Percentiles rank a stretch among this genome's conserved stretches.
Evolutionary conservation across 805 yeast species (phyloP).

Genomic region (Candida piceae): DNA sequence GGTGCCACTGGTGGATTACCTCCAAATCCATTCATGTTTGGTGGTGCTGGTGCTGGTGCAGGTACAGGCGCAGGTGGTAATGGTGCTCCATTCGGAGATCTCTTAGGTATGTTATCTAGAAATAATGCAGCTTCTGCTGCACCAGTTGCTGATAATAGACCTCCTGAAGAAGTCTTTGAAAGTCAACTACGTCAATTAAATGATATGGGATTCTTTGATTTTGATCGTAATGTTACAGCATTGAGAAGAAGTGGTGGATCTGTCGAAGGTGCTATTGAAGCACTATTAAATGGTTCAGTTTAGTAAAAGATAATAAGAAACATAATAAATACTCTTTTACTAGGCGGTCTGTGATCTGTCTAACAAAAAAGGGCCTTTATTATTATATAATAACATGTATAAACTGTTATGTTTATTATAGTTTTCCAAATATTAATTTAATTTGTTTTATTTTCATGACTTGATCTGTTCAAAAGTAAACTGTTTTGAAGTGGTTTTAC

Average conservation of each 20-base stretch:
- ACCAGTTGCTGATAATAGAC: constrained; percentile 68
- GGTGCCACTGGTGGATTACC: constrained; percentile 12
- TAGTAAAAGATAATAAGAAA: constrained; percentile 16
- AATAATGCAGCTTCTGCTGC: constrained; percentile 59
- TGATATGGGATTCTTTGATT: constrained; percentile 86
- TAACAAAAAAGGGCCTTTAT: too few relatives aligned
- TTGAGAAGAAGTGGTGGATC: constrained; percentile 94
- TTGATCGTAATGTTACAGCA: constrained; percentile 87
- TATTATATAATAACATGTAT: too few relatives aligned
- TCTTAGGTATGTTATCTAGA: constrained; percentile 38
- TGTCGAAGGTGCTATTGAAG: constrained; percentile 94
- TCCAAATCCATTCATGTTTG: constrained; percentile 8
- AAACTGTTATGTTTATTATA: too few relatives aligned
- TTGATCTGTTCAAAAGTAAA: too few relatives aligned
- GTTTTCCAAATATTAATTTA: too few relatives aligned
- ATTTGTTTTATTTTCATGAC: too few relatives aligned
- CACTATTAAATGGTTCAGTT: constrained; percentile 60
- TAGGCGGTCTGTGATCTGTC: too few relatives aligned
- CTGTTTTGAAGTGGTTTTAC: too few relatives aligned
- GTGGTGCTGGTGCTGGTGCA: constrained; percentile 23
- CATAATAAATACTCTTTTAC: too few relatives aligned
- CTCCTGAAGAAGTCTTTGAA: constrained; percentile 77
- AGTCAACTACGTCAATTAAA: constrained; percentile 67
- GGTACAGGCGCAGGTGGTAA: constrained; percentile 25
- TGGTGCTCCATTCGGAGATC: constrained; percentile 45